Evolutionary conservation across 106 monocot species (phyloP).

Genomic region (Agapanthus africanus): DNA sequence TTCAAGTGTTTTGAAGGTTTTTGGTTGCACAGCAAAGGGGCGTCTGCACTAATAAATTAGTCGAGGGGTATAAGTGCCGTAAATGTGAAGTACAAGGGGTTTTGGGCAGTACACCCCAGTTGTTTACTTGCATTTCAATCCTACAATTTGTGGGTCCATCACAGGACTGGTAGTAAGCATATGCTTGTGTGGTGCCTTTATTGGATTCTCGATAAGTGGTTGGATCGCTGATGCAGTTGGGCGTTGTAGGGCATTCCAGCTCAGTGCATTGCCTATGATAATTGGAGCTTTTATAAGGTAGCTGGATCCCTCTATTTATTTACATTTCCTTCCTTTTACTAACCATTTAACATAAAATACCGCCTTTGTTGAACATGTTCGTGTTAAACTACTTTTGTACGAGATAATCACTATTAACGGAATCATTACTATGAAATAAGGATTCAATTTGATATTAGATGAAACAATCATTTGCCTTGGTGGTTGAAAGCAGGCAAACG

Average conservation of each 20-base stretch:
- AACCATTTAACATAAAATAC: too few relatives aligned
- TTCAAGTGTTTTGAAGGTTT: too few relatives aligned
- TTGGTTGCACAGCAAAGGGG: too few relatives aligned
- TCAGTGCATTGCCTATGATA: constrained; percentile 86
- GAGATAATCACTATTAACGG: too few relatives aligned
- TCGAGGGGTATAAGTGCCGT: too few relatives aligned
- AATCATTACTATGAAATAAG: too few relatives aligned
- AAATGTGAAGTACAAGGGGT: too few relatives aligned
- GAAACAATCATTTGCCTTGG: not conserved
- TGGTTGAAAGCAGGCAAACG: not conserved
- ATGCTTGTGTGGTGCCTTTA: constrained; percentile 71
- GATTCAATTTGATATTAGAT: not conserved
- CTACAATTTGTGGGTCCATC: not conserved
- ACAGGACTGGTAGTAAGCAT: constrained; percentile 92
- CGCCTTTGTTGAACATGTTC: too few relatives aligned
- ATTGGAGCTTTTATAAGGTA: constrained; percentile 73
- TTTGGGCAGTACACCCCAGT: too few relatives aligned
- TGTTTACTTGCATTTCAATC: constrained; percentile 1
- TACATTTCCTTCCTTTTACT: not conserved
- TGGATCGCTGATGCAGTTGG: constrained; percentile 80
- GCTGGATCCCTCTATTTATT: not conserved
- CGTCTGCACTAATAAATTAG: too few relatives aligned
- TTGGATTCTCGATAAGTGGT: constrained; percentile 85
- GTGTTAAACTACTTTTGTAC: too few relatives aligned
- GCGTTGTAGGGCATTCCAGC: constrained; percentile 72